phyloP scores from a whole-genome alignment of 352 stramenopile genomes.

The Pythium dissimile region DNA sequence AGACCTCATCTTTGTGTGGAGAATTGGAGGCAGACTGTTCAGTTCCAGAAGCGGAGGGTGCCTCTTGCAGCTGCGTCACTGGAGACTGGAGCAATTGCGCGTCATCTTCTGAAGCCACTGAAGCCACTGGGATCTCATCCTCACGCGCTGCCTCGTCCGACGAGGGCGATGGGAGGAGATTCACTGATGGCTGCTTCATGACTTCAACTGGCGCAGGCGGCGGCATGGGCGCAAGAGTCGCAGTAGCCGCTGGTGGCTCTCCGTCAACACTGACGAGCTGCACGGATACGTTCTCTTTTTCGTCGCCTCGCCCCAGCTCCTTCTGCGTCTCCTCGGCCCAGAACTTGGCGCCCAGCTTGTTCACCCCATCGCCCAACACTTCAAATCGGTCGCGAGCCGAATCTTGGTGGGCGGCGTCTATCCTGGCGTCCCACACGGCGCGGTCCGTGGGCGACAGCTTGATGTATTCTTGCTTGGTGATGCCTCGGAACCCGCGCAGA shows the following conservation, averaged over 20 bases:
- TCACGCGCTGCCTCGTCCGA: too few species aligned
- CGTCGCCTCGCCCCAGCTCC: background rate
- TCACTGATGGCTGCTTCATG: too few species aligned
- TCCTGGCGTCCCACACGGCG: slow-evolving; percentile 54
- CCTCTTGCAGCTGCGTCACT: background rate
- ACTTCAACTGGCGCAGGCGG: background rate
- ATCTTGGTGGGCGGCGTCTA: slow-evolving; percentile 45
- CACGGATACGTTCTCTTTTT: slow-evolving; percentile 1
- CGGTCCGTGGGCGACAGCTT: slow-evolving; percentile 38
- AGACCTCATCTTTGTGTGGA: too few species aligned
- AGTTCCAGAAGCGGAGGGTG: background rate
- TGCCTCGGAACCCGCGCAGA: slow-evolving; percentile 51
- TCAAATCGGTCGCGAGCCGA: slow-evolving; percentile 32
- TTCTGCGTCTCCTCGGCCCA: slow-evolving; percentile 35
- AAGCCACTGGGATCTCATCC: too few species aligned
- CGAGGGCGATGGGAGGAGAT: background rate
- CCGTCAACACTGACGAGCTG: background rate
- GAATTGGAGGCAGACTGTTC: background rate
- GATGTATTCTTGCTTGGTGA: slow-evolving; percentile 63
- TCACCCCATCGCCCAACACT: slow-evolving; percentile 44
- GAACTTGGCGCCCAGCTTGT: slow-evolving; percentile 40
- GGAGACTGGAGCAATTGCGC: too few species aligned
- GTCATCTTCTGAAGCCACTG: too few species aligned
- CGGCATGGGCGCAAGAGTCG: background rate
- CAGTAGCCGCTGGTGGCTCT: background rate